Base-by-base conservation (phyloP, 352 stramenopile genomes). In the Hyaloperonospora arabidopsidis region DNA sequence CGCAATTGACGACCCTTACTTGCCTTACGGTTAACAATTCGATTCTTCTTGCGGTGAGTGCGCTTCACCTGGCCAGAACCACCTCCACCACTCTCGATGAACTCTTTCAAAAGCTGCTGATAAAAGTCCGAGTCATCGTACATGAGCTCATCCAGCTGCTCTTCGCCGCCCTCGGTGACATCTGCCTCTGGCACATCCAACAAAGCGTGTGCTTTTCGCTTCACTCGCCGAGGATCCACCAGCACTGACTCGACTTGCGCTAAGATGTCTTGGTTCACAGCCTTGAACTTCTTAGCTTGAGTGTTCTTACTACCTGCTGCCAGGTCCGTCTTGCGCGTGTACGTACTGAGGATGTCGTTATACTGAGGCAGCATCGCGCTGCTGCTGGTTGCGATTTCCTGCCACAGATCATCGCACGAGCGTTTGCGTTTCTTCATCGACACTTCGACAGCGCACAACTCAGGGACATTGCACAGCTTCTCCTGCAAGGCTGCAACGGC, bases 51-150 rank as follows among this genome's bases (percentile, higher is more conserved):
- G 56, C 75, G 74, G 45, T 89, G 72, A 23, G 74, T 79, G 23
- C 79, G 80, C 22, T 61, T 67, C 40, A 80, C 80, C 39, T 81
- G 70, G 6, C 58, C 63, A 54, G 63, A 65, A 36, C 79, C 76
- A 43, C 58, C 54, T 43, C 72, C 73, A 23, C 79, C 77, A 54
- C 70, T 87, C 39, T 94, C 84, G 23, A 94, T 89, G 57, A 89
- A 94, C 61, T 94, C 84, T 57, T 94, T 94, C 18, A 94, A 64
- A 40, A 94, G 64, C 62, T 94, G 84, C 67, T 94, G 82, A 67
- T 91, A 92, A 55, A 92, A 92, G 46, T 91, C 82, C 38, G 79
- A 79, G 67, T 94, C 84, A 57, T 94, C 82, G 56, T 94, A 94
- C 76, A 89, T 86, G 51, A 84, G 63, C 49, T 94, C 84, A 39